phyloP scores from a whole-genome alignment of 1,284 basidiomycete species.

The Trametes hirsuta region DNA sequence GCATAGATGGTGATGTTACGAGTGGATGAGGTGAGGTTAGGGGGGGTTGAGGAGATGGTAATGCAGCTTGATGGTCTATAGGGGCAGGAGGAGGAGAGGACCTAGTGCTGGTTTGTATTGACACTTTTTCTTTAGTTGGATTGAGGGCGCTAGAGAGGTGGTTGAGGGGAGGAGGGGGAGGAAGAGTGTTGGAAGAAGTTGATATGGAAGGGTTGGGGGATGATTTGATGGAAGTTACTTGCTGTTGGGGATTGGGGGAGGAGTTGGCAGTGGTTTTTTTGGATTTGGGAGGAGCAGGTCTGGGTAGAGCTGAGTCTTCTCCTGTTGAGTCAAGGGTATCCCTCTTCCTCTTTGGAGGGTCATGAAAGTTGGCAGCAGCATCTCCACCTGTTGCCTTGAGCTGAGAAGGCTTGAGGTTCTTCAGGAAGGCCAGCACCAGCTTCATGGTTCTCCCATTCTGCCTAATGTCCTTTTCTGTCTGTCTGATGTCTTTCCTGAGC shows the following conservation, averaged over 20 bases:
- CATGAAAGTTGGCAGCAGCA: constrained; percentile 9
- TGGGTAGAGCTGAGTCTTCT: neutral
- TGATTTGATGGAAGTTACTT: neutral
- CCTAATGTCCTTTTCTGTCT: constrained; percentile 32
- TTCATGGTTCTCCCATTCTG: constrained; percentile 30
- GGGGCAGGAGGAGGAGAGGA: constrained; percentile 10
- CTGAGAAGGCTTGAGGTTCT: constrained; percentile 22
- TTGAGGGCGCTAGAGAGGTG: neutral
- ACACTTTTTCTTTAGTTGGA: too few species aligned
- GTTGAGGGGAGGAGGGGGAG: neutral
- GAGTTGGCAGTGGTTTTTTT: too few species aligned
- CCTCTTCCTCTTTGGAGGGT: constrained; percentile 24
- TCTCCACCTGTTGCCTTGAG: constrained; percentile 17
- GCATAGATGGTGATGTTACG: neutral
- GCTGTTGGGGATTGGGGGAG: too few species aligned
- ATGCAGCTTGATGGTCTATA: neutral
- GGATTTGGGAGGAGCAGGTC: neutral
- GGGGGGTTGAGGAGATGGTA: neutral
- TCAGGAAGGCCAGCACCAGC: constrained; percentile 28
- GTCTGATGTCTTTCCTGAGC: constrained; percentile 56
- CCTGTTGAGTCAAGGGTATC: neutral
- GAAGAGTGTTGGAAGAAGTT: neutral
- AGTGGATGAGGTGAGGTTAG: too few species aligned
- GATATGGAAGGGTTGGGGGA: neutral
- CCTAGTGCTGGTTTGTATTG: neutral